A percentile compares a stretch with the other conserved stretches of the same genome.
phyloP scores from a whole-genome alignment of 108 stramenopile genomes.

The Epithemia pelagica region DNA sequence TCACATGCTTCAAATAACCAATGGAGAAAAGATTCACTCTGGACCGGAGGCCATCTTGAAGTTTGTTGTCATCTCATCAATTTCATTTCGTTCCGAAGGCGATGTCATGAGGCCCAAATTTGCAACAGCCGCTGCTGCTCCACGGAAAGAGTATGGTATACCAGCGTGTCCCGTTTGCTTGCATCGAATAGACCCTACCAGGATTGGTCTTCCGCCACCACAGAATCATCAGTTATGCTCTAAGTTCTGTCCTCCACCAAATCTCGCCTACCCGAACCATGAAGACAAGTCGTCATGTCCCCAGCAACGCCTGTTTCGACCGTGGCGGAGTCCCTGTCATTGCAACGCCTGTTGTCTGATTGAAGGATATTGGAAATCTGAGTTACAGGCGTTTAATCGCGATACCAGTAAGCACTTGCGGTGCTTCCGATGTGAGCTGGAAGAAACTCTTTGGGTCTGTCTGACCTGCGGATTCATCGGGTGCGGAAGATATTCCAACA shows the following conservation, averaged over 20 bases:
- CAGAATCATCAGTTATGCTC: conserved; percentile 55
- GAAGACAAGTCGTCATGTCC: conserved; percentile 24
- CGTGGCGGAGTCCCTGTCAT: conserved; percentile 46
- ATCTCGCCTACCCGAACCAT: conserved; percentile 3
- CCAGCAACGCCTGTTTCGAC: conserved; percentile 49
- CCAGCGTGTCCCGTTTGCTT: conserved; percentile 80
- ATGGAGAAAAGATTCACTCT: conserved; percentile 29
- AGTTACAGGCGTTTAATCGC: conserved; percentile 5
- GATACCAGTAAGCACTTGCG: conserved; percentile 12
- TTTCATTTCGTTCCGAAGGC: conserved; percentile 23
- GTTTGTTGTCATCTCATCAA: conserved; percentile 40
- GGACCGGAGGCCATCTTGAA: conserved; percentile 44
- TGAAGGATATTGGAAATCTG: conserved; percentile 33
- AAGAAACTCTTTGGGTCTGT: conserved; percentile 89
- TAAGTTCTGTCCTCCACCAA: conserved; percentile 44
- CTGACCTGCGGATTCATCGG: conserved; percentile 92
- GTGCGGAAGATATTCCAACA: conserved; percentile 89
- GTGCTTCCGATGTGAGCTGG: conserved; percentile 73
- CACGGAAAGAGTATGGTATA: conserved; percentile 6
- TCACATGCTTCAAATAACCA: conserved; percentile 24
- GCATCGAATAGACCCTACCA: conserved; percentile 60
- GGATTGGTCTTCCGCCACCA: conserved; percentile 55
- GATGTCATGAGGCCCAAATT: neutral
- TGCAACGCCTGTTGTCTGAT: conserved; percentile 70
- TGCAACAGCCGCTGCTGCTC: neutral